Percentiles rank a stretch among this genome's conserved stretches.
These are phyloP conservation scores for Dioszegia crocea DNA, from an alignment of 768 basidiomycete species.

Conservation along the genomic window DNA sequence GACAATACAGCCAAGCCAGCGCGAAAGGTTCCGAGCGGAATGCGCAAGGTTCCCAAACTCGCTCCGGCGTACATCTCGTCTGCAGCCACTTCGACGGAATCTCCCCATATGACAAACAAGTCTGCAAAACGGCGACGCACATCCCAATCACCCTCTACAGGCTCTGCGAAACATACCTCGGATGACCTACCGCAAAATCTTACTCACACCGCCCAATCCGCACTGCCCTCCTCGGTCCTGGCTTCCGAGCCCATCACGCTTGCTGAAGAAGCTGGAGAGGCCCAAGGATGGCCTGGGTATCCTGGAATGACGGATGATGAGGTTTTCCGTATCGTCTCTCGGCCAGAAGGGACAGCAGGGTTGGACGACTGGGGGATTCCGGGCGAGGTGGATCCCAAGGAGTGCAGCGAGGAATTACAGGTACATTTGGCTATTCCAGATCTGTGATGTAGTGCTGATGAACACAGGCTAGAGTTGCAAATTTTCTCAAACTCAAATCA, in stretches of 20 bases:
- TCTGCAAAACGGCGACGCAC: not conserved
- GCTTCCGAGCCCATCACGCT: not conserved
- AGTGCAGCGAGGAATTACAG: slow-evolving; percentile 17
- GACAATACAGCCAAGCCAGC: not conserved
- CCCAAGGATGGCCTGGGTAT: slow-evolving; percentile 12
- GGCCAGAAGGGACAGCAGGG: slow-evolving; percentile 24
- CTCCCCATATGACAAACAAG: not conserved
- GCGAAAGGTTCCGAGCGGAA: not conserved
- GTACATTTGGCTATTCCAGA: slow-evolving; percentile 12
- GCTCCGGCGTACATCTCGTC: not conserved
- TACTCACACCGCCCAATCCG: slow-evolving; percentile 32
- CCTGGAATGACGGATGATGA: slow-evolving; percentile 35
- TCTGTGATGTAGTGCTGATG: not conserved
- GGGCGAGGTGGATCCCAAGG: slow-evolving; percentile 23
- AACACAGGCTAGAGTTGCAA: slow-evolving; percentile 68
- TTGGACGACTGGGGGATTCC: slow-evolving; percentile 46
- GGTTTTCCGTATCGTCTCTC: slow-evolving; percentile 27
- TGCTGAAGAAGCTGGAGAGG: slow-evolving; percentile 2
- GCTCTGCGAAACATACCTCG: not conserved
- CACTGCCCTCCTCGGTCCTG: slow-evolving; percentile 15
- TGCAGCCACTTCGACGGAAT: not conserved
- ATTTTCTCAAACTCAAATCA: slow-evolving; percentile 70
- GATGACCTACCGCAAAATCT: slow-evolving; percentile 25
- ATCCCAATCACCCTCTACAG: not conserved
- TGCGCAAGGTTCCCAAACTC: not conserved